Evolutionary conservation across 2,329 filamentous ascomycete genomes (phyloP).

Genomic region (Monosporascus cannonballus): DNA sequence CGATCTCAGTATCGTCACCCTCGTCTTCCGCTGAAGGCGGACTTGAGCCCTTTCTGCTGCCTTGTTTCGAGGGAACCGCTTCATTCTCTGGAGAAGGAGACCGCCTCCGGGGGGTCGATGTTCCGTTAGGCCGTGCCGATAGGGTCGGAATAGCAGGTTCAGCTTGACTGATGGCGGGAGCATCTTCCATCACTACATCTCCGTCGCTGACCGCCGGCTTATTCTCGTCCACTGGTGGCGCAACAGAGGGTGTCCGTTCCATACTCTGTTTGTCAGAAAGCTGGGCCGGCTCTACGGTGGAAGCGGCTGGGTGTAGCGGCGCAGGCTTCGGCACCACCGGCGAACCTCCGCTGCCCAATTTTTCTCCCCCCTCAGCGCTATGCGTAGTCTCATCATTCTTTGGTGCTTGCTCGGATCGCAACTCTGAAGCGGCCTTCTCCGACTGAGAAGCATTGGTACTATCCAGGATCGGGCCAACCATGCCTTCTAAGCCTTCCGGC

Average conservation of each 20-base stretch:
- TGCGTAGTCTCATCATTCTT: slow-evolving; percentile 1
- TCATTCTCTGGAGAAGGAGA: slow-evolving; percentile 20
- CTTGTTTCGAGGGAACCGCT: slow-evolving; percentile 16
- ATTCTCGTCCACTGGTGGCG: slow-evolving; percentile 5
- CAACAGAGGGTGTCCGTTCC: slow-evolving; percentile 10
- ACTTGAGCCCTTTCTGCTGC: slow-evolving; percentile 28
- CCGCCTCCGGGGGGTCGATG: slow-evolving; percentile 12
- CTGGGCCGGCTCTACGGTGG: neutral
- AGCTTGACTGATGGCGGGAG: slow-evolving; percentile 13
- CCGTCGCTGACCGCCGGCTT: slow-evolving; percentile 17
- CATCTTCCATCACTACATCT: slow-evolving; percentile 33
- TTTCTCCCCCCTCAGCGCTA: neutral
- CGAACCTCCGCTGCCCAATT: no score
- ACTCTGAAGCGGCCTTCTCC: slow-evolving; percentile 10
- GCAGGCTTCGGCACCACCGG: neutral
- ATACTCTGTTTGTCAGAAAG: slow-evolving; percentile 19
- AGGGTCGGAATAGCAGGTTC: slow-evolving; percentile 13
- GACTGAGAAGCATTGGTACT: slow-evolving; percentile 18
- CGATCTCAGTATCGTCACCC: slow-evolving; percentile 49
- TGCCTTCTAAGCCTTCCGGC: slow-evolving; percentile 34
- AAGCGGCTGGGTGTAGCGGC: neutral
- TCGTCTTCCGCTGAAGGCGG: slow-evolving; percentile 44
- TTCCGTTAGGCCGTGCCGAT: slow-evolving; percentile 5
- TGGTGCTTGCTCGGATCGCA: slow-evolving; percentile 15
- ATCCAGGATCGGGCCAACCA: slow-evolving; percentile 37